Percentiles rank a stretch among this genome's conserved stretches.
Conservation (phyloP, 1,284 basidiomycete genomes). For the Trichosporon asahii region DNA sequence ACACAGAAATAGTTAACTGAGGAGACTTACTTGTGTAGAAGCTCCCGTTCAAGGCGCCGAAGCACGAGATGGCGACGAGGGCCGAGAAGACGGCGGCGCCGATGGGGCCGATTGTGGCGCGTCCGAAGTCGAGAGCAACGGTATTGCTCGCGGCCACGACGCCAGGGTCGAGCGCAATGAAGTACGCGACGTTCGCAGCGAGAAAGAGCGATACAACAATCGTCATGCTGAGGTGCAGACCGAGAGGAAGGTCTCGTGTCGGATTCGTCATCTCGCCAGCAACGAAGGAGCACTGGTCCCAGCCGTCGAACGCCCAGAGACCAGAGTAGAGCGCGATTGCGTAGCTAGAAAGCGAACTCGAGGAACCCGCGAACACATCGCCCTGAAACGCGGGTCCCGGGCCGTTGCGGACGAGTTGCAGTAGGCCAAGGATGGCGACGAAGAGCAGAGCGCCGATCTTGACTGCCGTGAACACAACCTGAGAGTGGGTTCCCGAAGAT, state of each 20-base stretch:
- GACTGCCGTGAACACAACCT: conserved; percentile 78
- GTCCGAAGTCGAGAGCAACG: conserved; percentile 91
- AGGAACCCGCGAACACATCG: conserved; percentile 70
- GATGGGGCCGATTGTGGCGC: conserved; percentile 73
- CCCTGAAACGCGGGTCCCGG: conserved; percentile 38
- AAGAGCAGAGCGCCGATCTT: conserved; percentile 59
- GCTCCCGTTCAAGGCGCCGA: conserved; percentile 83
- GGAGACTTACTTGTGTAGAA: conserved; percentile 65
- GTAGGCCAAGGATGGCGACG: conserved; percentile 52
- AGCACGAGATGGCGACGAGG: conserved; percentile 88
- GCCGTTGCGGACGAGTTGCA: conserved; percentile 45
- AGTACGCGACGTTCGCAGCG: conserved; percentile 83
- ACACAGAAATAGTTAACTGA: background rate
- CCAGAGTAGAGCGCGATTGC: conserved; percentile 93
- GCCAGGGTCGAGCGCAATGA: conserved; percentile 82
- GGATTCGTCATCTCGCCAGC: conserved; percentile 86
- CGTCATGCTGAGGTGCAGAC: conserved; percentile 83
- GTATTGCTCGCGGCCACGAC: conserved; percentile 64
- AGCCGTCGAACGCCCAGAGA: conserved; percentile 93
- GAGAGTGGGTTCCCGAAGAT: conserved; percentile 73
- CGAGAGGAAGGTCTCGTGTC: conserved; percentile 79
- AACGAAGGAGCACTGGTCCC: conserved; percentile 69
- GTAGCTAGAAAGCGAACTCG: conserved; percentile 74
- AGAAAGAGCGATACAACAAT: conserved; percentile 66
- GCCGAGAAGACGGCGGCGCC: conserved; percentile 82